Evolutionary conservation across 768 basidiomycete species (phyloP).

Genomic region (Boletus pseudopeckii): DNA sequence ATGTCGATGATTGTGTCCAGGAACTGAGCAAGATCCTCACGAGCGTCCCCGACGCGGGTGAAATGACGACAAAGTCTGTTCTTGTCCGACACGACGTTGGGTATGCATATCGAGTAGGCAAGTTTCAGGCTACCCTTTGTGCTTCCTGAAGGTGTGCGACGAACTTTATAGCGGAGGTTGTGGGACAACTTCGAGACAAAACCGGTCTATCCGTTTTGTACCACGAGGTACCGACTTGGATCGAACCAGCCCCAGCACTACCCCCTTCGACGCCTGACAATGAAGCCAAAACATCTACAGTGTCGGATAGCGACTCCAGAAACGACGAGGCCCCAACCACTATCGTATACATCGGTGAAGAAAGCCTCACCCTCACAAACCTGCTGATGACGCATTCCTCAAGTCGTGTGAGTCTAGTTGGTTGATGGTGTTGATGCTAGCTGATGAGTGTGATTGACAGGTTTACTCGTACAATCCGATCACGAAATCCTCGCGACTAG

Average conservation of each 20-base stretch:
- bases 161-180: slow-evolving; percentile 15
- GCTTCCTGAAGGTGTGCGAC: background rate
- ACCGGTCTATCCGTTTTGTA: slow-evolving; percentile 36
- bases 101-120: slow-evolving; percentile 68
- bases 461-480: slow-evolving; percentile 75
- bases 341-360: slow-evolving; percentile 69
- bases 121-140: background rate
- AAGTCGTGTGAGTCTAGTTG: slow-evolving; percentile 45
- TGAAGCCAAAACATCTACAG: background rate
- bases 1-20: slow-evolving; percentile 48
- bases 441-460: slow-evolving; percentile 35
- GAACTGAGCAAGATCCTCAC: slow-evolving; percentile 38
- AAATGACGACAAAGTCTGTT: slow-evolving; percentile 30
- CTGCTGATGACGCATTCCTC: slow-evolving; percentile 78
- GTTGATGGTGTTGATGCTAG: background rate
- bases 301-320: background rate
- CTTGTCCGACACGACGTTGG: slow-evolving; percentile 74
- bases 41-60: background rate
- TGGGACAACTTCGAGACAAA: slow-evolving; percentile 22
- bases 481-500: slow-evolving; percentile 43
- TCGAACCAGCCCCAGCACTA: slow-evolving; percentile 11
- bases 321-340: slow-evolving; percentile 2
- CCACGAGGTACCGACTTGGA: slow-evolving; percentile 29
- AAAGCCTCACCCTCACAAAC: slow-evolving; percentile 79
- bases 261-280: background rate